Conservation (phyloP, 495 filamentous ascomycete genomes). For the Terfezia claveryi region DNA sequence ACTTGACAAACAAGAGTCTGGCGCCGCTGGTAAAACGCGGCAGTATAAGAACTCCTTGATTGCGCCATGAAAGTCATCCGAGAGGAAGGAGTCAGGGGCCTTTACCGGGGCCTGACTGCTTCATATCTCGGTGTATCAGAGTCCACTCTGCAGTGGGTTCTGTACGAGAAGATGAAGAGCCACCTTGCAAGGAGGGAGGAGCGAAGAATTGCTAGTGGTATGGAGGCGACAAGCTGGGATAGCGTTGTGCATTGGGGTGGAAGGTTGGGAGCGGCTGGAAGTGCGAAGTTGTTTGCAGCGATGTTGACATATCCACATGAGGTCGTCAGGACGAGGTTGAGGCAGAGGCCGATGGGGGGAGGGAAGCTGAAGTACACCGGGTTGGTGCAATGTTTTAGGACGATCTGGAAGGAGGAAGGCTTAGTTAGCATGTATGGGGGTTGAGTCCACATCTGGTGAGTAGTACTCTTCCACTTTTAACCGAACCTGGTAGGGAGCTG, state of each 20-base stretch:
- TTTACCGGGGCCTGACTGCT: constrained; percentile 71
- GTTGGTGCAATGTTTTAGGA: constrained; percentile 56
- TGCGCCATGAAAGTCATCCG: constrained; percentile 56
- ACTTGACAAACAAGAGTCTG: constrained; percentile 45
- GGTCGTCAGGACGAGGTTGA: constrained; percentile 59
- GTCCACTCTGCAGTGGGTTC: constrained; percentile 65
- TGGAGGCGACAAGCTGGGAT: constrained; percentile 38
- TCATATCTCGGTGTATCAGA: constrained; percentile 73
- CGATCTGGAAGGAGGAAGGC: constrained; percentile 68
- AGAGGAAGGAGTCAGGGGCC: constrained; percentile 50
- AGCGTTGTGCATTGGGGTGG: constrained; percentile 42
- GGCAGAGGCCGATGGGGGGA: constrained; percentile 54
- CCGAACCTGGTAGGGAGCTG: background rate
- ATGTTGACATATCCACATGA: constrained; percentile 76
- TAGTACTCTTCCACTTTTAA: background rate
- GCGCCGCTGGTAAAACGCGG: constrained; percentile 26
- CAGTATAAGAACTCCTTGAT: constrained; percentile 67
- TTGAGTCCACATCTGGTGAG: constrained; percentile 53
- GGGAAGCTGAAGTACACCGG: constrained; percentile 64
- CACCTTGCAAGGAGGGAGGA: constrained; percentile 37
- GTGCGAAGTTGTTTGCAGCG: constrained; percentile 60
- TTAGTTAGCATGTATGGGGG: constrained; percentile 65
- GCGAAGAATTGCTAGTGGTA: constrained; percentile 29
- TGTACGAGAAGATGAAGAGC: constrained; percentile 69
- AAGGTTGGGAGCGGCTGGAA: constrained; percentile 51